Evolutionary conservation across 1,284 basidiomycete genomes (phyloP).

Genomic region (Cutaneotrichosporon arboriforme): DNA sequence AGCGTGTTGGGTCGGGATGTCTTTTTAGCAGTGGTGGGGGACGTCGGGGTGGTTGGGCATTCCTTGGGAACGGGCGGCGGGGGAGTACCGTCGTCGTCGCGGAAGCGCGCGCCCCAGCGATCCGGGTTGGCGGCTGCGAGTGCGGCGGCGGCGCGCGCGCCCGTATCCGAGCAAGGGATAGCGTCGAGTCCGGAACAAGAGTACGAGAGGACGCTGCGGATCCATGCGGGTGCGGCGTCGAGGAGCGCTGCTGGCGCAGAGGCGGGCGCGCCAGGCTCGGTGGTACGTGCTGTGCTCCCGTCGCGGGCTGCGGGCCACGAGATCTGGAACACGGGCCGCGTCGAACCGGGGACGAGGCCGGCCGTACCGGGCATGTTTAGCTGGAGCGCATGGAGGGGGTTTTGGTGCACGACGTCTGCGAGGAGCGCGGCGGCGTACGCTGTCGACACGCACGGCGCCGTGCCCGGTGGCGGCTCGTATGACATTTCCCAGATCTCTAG

Average conservation of each 20-base stretch:
- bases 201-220: constrained; percentile 32
- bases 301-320: neutral
- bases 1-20: constrained; percentile 48
- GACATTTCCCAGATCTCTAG: constrained; percentile 47
- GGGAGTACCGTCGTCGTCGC: neutral
- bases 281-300: neutral
- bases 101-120: constrained; percentile 7
- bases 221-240: constrained; percentile 32
- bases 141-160: constrained; percentile 1
- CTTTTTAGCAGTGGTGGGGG: constrained; percentile 52
- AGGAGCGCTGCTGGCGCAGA: constrained; percentile 18
- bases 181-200: constrained; percentile 24
- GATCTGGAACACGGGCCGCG: constrained; percentile 8
- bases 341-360: constrained; percentile 3
- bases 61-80: neutral
- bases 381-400: constrained; percentile 32
- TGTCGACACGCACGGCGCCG: constrained; percentile 24
- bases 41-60: constrained; percentile 56
- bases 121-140: neutral
- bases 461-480: constrained; percentile 26
- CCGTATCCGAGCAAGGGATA: constrained; percentile 1
- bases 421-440: constrained; percentile 35
- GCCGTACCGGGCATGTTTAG: constrained; percentile 26
- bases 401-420: constrained; percentile 32
- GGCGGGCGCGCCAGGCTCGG: neutral